Conservation (phyloP, 306 rosid species). For the Castanospermum australe region DNA sequence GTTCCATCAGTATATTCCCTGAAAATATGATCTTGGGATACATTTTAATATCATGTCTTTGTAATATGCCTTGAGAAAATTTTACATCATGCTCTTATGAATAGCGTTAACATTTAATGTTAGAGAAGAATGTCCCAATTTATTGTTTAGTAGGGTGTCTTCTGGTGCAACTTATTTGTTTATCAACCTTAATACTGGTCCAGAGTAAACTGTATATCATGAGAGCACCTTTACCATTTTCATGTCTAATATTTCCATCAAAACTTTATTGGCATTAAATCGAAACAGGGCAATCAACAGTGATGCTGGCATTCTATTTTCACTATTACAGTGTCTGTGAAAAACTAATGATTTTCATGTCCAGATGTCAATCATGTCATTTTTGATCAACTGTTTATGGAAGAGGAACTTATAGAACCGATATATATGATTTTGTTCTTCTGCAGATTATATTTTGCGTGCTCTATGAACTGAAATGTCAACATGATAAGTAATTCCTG, state of each 20-base stretch:
- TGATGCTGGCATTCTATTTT: neutral
- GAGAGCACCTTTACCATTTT: neutral
- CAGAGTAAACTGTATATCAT: neutral
- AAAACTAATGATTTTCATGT: neutral
- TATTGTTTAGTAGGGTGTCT: neutral
- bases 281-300: neutral
- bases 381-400: neutral
- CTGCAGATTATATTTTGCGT: neutral
- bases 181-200: neutral
- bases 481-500: too few species aligned
- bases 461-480: too few species aligned
- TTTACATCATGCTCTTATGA: neutral
- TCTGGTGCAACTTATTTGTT: neutral
- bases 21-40: neutral
- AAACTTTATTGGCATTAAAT: neutral
- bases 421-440: neutral
- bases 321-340: neutral
- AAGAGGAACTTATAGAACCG: neutral
- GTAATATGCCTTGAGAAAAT: neutral
- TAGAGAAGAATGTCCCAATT: neutral
- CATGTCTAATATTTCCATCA: slow-evolving; percentile 1
- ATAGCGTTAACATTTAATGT: neutral
- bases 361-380: neutral
- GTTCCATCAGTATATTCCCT: neutral
- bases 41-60: neutral